These are phyloP conservation scores for Metschnikowia peoriensis DNA, from an alignment of 805 yeast species.

Conservation along the genomic window DNA sequence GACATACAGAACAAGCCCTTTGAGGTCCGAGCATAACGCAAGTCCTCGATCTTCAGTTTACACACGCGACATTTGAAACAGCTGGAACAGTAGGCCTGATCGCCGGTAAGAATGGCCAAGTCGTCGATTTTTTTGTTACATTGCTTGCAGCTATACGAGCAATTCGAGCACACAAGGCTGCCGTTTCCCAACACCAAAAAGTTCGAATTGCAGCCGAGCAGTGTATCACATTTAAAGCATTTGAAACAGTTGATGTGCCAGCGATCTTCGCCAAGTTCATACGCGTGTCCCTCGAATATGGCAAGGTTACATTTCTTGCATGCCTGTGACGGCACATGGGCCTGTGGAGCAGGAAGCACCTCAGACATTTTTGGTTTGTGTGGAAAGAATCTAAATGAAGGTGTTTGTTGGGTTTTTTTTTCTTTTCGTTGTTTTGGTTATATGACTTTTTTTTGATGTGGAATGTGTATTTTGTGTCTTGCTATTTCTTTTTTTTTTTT, in stretches of 20 bases:
- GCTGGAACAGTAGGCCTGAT: slow-evolving; percentile 87
- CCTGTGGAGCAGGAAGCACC: not conserved
- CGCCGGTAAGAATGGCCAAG: slow-evolving; percentile 90
- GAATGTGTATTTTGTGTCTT: no score
- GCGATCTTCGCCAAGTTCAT: slow-evolving; percentile 88
- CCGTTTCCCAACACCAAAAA: slow-evolving; percentile 93
- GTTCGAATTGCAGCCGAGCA: slow-evolving; percentile 83
- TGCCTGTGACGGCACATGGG: slow-evolving; percentile 20
- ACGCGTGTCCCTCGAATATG: slow-evolving; percentile 89
- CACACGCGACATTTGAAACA: slow-evolving; percentile 92
- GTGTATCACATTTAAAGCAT: slow-evolving; percentile 79
- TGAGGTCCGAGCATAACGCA: slow-evolving; percentile 88
- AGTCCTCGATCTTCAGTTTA: slow-evolving; percentile 78
- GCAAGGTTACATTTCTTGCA: slow-evolving; percentile 44
- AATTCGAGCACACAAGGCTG: slow-evolving; percentile 80
- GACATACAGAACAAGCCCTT: slow-evolving; percentile 91
- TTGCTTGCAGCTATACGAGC: slow-evolving; percentile 86
- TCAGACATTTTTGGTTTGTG: slow-evolving; percentile 5
- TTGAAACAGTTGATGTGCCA: slow-evolving; percentile 95
- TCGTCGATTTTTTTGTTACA: slow-evolving; percentile 89
- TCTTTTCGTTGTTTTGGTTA: not conserved
- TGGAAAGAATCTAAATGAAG: not conserved
- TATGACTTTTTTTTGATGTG: no score
- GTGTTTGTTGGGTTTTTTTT: not conserved
- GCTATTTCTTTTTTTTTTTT: not conserved